phyloP scores from a whole-genome alignment of 2,329 filamentous ascomycete species.

The Cladosporium sp. region DNA sequence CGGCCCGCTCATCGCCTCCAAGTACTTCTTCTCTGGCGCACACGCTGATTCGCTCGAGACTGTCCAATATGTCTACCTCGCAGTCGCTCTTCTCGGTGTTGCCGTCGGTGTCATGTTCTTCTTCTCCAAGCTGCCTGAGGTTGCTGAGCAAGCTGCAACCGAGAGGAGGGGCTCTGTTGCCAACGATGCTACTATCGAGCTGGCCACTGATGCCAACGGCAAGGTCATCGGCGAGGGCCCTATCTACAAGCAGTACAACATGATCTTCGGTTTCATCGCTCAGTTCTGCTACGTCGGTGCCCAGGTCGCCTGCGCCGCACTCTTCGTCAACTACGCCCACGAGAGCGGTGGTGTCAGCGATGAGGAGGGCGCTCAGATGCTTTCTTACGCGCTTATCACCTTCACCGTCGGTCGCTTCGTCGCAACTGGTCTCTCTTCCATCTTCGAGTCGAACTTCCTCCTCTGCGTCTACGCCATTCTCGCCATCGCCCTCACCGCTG shows the following conservation, averaged over 20 bases:
- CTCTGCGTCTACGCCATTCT: constrained; percentile 30
- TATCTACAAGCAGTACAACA: constrained; percentile 38
- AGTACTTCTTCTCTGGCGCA: constrained; percentile 35
- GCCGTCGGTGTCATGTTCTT: constrained; percentile 34
- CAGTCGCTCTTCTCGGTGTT: constrained; percentile 34
- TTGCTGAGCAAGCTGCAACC: constrained; percentile 22
- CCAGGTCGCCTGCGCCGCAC: constrained; percentile 34
- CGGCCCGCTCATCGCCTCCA: constrained; percentile 36
- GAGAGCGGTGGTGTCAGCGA: constrained; percentile 29
- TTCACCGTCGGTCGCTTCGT: constrained; percentile 40
- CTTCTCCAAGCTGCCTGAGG: constrained; percentile 36
- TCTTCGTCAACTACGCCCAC: constrained; percentile 40
- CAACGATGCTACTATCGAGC: constrained; percentile 25
- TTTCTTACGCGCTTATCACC: constrained; percentile 36
- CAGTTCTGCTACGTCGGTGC: constrained; percentile 37
- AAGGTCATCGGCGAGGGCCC: constrained; percentile 30
- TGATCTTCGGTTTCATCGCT: constrained; percentile 36
- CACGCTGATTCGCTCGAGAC: constrained; percentile 32
- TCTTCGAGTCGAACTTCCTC: constrained; percentile 36
- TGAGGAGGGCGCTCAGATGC: constrained; percentile 32
- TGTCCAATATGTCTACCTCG: constrained; percentile 38
- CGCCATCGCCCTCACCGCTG: constrained; percentile 34
- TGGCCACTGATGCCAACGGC: constrained; percentile 29
- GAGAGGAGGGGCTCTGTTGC: constrained; percentile 27
- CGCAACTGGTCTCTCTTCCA: constrained; percentile 31